phyloP scores from a whole-genome alignment of 2,329 filamentous ascomycete genomes.

The Cytospora mali region DNA sequence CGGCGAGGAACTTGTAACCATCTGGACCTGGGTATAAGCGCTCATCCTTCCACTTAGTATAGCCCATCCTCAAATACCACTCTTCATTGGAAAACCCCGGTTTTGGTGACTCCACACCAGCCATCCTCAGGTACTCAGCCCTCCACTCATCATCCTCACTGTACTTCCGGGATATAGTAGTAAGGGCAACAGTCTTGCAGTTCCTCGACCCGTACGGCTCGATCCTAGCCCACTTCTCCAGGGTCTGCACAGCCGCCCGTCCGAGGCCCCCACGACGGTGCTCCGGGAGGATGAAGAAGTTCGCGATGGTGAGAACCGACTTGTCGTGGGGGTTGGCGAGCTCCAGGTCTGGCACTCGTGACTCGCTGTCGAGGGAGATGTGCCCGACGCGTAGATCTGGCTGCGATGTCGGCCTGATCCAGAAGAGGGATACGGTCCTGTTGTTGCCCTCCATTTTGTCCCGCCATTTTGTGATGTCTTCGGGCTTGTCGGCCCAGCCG shows the following conservation, averaged over 20 bases:
- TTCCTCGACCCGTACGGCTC: conserved; percentile 28
- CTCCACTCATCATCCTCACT: conserved; percentile 26
- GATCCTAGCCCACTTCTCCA: conserved; percentile 22
- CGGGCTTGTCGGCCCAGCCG: conserved; percentile 22
- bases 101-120: neutral
- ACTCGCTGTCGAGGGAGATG: conserved; percentile 21
- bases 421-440: conserved; percentile 15
- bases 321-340: conserved; percentile 25
- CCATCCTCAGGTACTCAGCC: conserved; percentile 3
- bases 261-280: conserved; percentile 22
- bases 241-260: conserved; percentile 19
- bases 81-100: conserved; percentile 15
- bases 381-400: conserved; percentile 20
- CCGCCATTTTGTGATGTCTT: conserved; percentile 5
- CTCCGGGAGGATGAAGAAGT: conserved; percentile 28
- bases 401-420: conserved; percentile 13
- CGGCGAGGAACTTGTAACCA: conserved; percentile 7
- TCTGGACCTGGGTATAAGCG: conserved; percentile 4
- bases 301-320: conserved; percentile 20
- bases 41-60: conserved; percentile 26
- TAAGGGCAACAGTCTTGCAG: conserved; percentile 25
- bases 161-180: conserved; percentile 24
- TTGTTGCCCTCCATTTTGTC: conserved; percentile 7
- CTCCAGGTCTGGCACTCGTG: conserved; percentile 17
- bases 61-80: conserved; percentile 26